A percentile compares a stretch with the other conserved stretches of the same genome.
phyloP scores from a whole-genome alignment of 2,329 filamentous ascomycete genomes.

The Diaporthe nobilis region DNA sequence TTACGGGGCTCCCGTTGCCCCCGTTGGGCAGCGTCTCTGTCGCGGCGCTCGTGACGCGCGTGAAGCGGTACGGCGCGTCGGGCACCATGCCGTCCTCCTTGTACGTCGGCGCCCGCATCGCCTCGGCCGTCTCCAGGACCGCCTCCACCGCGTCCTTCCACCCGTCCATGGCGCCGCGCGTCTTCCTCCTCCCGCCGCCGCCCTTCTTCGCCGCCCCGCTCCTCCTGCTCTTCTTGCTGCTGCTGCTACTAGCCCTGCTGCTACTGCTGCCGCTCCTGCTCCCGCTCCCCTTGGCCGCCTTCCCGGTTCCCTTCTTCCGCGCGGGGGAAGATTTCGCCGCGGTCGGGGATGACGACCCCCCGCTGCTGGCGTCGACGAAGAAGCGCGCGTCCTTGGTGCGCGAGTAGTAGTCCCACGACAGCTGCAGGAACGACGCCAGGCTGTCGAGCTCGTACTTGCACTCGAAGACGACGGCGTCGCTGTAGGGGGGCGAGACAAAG shows the following conservation, averaged over 20 bases:
- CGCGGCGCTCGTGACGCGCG: slow-evolving; percentile 73
- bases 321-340: background rate
- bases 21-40: slow-evolving; percentile 80
- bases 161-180: background rate
- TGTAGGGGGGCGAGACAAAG: slow-evolving; percentile 58
- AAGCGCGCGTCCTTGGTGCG: slow-evolving; percentile 76
- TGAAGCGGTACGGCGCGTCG: slow-evolving; percentile 76
- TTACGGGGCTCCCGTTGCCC: slow-evolving; percentile 81
- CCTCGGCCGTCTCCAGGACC: slow-evolving; percentile 73
- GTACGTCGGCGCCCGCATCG: slow-evolving; percentile 77
- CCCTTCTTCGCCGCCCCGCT: background rate
- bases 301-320: slow-evolving; percentile 1
- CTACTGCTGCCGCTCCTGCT: background rate
- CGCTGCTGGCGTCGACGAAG: slow-evolving; percentile 69
- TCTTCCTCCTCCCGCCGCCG: slow-evolving; percentile 49
- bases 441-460: slow-evolving; percentile 91
- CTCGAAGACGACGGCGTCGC: slow-evolving; percentile 79
- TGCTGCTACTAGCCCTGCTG: background rate
- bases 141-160: slow-evolving; percentile 78
- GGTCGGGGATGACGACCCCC: background rate
- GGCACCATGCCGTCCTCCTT: slow-evolving; percentile 66
- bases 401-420: slow-evolving; percentile 79
- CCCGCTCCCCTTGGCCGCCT: background rate
- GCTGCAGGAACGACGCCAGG: slow-evolving; percentile 80
- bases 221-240: background rate